Base-by-base conservation (phyloP, 192 early-diverging fungal species). In the Coemansia sp. region DNA sequence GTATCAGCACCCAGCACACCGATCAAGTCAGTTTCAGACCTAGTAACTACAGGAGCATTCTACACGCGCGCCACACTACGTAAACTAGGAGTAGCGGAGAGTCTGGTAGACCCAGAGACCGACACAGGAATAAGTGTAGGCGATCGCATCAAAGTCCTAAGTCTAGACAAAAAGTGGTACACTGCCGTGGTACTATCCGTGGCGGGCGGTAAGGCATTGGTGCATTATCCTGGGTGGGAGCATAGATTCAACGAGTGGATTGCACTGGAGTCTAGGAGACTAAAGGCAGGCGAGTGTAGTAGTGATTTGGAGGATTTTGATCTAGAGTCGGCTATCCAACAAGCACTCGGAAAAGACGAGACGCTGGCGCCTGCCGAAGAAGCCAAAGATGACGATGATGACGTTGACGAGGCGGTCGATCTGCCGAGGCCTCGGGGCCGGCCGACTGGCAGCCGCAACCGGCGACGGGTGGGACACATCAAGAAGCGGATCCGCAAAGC, bases 11-110 rank as follows among this genome's bases (percentile, higher is more conserved):
- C 12, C 34, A 24, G 15, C 44, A 55, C 18, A 29, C 33, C 49
- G 20, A 46, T 11, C 9, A 55, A 29, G 52, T 18, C 29, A 31
- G 36, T 43, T 9, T 43, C 24, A 27, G 69, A 72, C n/a, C 66
- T 83, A 27, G 46, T 81, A 2, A 83, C 85, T 12, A 86, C 85
- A 1, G 85, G 85, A 13, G 85, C 85, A 13, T 86, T 86, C 59
- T 42, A 84, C 44, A 86, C 85, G 3, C 81, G 85, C 54, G 71
- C 76, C 20, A 80, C 80, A 3, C 75, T 86, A 13, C 76, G 78
- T 31, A 73, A 80, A n/a, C 71, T 86, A 5, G 78, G 79, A 7
- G 70, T 79, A 6, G 67, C 63, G 1, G 44, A 27, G 22, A 62
- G 65, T 49, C 33, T 67, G 16, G 43, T 75, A 3, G 73, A 74